Evolutionary conservation across 108 stramenopile genomes (phyloP).

Genomic region (Nitzschia sp.): DNA sequence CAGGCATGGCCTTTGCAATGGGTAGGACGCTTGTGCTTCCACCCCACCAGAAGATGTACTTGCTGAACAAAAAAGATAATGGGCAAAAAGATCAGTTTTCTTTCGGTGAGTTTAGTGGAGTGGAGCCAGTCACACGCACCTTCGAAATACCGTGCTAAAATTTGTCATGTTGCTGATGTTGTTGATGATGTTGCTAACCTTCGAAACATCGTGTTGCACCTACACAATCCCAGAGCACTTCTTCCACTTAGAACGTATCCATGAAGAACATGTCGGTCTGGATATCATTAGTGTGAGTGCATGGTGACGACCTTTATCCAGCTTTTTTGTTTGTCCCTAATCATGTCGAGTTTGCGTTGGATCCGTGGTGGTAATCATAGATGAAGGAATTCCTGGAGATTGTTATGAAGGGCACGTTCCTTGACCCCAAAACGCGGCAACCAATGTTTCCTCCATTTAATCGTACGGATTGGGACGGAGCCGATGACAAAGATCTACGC

Average conservation of each 20-base stretch:
- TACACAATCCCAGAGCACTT: too few species aligned
- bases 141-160: too few species aligned
- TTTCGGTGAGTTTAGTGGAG: too few species aligned
- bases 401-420: conserved; percentile 68
- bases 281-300: conserved; percentile 85
- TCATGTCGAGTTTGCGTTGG: too few species aligned
- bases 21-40: conserved; percentile 85
- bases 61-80: conserved; percentile 68
- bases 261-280: conserved; percentile 79
- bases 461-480: conserved; percentile 79
- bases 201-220: too few species aligned
- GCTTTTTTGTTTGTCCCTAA: too few species aligned
- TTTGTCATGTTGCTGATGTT: too few species aligned
- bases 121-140: too few species aligned
- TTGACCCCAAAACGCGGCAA: conserved; percentile 35
- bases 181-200: too few species aligned
- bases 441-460: conserved; percentile 64
- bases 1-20: conserved; percentile 87
- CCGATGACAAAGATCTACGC: conserved; percentile 22
- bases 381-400: conserved; percentile 92
- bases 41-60: conserved; percentile 47
- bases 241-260: conserved; percentile 75
- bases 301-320: too few species aligned
- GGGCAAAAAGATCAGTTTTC: conserved; percentile 62
- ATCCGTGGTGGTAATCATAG: too few species aligned